These are phyloP conservation scores for Clavispora fructus DNA, from an alignment of 805 yeast genomes.

Conservation along the genomic window DNA sequence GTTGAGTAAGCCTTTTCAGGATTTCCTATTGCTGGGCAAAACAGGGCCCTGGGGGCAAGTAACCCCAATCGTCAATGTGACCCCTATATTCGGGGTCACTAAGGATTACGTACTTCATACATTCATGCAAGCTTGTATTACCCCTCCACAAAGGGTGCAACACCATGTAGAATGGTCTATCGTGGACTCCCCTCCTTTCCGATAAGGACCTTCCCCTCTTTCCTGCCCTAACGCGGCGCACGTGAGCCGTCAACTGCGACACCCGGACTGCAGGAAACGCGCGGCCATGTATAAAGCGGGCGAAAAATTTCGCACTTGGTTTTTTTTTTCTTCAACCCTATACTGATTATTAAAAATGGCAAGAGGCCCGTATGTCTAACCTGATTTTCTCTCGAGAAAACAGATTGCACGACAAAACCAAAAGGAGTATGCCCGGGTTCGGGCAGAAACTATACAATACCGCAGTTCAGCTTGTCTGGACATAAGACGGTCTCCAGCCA, in stretches of 20 bases:
- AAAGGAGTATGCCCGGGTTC: not conserved
- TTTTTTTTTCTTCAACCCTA: conserved; percentile 7
- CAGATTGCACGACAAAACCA: conserved; percentile 15
- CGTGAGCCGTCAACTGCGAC: not conserved
- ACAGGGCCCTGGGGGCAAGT: not conserved
- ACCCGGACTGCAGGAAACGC: not conserved
- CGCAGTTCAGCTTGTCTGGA: conserved; percentile 6
- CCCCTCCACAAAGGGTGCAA: not conserved
- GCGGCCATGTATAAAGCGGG: not conserved
- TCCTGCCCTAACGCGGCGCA: not conserved
- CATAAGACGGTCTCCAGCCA: conserved; percentile 19
- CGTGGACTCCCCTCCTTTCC: not conserved
- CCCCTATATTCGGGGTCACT: not conserved
- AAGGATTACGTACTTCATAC: not conserved
- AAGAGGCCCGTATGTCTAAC: conserved; percentile 49
- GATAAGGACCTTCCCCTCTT: not conserved
- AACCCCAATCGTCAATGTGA: not conserved
- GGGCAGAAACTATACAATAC: conserved; percentile 1
- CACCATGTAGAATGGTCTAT: not conserved
- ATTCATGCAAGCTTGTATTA: conserved; percentile 1
- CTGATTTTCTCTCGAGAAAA: conserved; percentile 10
- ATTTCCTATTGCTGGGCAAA: conserved; percentile 1
- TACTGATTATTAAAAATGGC: conserved; percentile 39
- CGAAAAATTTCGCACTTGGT: conserved; percentile 2
- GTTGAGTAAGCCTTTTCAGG: too few relatives aligned